phyloP scores from a whole-genome alignment of 108 stramenopile genomes.

The Cylindrotheca fusiformis region DNA sequence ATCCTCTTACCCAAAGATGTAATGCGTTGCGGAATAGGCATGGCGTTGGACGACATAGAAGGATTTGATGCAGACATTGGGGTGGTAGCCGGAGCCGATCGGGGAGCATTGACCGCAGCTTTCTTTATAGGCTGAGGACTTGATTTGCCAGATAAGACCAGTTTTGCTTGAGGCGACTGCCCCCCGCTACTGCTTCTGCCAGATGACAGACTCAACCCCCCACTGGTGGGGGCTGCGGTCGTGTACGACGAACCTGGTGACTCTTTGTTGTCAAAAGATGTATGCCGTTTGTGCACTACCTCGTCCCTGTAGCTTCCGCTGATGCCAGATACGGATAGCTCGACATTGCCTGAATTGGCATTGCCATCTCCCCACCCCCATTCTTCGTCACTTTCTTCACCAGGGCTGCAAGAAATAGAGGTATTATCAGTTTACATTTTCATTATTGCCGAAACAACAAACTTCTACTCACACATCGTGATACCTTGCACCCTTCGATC shows the following conservation, averaged over 20 bases:
- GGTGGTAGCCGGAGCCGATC: not conserved
- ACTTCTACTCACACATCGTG: slow-evolving; percentile 25
- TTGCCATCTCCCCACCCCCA: slow-evolving; percentile 37
- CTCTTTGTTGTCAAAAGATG: slow-evolving; percentile 4
- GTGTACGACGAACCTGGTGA: not conserved
- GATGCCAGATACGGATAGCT: slow-evolving; percentile 3
- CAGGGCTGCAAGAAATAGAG: not conserved
- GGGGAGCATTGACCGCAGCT: not conserved
- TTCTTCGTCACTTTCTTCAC: slow-evolving; percentile 21
- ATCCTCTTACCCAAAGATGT: slow-evolving; percentile 12
- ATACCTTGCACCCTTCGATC: slow-evolving; percentile 8
- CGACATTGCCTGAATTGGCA: slow-evolving; percentile 9
- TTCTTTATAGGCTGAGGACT: not conserved
- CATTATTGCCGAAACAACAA: not conserved
- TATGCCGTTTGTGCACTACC: slow-evolving; percentile 6
- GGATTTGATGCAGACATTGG: slow-evolving; percentile 6
- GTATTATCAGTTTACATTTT: not conserved
- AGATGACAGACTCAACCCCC: not conserved
- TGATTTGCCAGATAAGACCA: not conserved
- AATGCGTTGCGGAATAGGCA: slow-evolving; percentile 1
- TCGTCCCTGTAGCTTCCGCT: not conserved
- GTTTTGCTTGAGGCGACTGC: not conserved
- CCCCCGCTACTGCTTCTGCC: not conserved
- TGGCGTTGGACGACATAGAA: not conserved
- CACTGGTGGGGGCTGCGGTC: slow-evolving; percentile 1